phyloP scores from a whole-genome alignment of 179 eudicot genomes.

The Actinidia polygama region DNA sequence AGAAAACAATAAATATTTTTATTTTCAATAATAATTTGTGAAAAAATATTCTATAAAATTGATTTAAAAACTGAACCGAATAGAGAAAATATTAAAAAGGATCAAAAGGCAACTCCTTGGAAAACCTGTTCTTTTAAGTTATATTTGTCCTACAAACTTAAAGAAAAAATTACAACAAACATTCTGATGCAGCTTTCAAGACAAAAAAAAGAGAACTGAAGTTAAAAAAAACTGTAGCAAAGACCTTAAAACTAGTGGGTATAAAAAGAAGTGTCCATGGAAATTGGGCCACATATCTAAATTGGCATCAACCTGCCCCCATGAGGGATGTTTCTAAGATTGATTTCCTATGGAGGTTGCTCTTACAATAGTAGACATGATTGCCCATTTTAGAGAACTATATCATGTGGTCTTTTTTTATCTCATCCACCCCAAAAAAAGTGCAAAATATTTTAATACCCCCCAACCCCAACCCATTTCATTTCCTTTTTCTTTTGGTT shows the following conservation, averaged over 20 bases:
- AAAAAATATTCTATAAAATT: no score
- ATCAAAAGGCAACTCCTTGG: no score
- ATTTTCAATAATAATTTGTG: no score
- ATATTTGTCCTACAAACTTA: no score
- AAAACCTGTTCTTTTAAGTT: no score
- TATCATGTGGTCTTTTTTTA: not conserved
- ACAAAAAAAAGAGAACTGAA: no score
- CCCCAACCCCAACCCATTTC: not conserved
- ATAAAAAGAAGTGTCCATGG: not conserved
- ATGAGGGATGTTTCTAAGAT: not conserved
- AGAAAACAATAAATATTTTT: no score
- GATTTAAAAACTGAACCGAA: no score
- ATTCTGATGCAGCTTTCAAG: no score
- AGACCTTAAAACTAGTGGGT: not conserved
- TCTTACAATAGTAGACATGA: not conserved
- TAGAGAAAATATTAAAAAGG: no score
- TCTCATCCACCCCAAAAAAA: not conserved
- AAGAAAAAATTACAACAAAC: no score
- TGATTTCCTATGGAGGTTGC: conserved; percentile 1
- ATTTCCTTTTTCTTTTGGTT: not conserved
- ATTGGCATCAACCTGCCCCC: not conserved
- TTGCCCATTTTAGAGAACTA: not conserved
- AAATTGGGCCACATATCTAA: not conserved
- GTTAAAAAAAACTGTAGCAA: not conserved
- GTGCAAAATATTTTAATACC: not conserved